Percentiles rank a stretch among this genome's conserved stretches.
phyloP scores from a whole-genome alignment of 768 basidiomycete genomes.

The Cyclocybe aegerita region DNA sequence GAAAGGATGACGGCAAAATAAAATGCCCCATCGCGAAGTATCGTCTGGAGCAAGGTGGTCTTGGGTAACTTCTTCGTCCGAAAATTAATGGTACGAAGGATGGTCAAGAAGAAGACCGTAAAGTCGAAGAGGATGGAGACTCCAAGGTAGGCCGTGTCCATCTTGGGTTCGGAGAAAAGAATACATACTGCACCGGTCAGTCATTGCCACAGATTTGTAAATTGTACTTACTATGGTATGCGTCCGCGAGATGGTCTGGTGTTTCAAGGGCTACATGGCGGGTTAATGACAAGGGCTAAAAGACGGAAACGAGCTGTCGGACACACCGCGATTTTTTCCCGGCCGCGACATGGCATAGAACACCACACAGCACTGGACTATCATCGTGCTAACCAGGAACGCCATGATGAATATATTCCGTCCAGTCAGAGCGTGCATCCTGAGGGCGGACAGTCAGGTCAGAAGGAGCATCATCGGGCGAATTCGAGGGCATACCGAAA shows the following conservation, averaged over 20 bases:
- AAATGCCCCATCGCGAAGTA: conserved; percentile 23
- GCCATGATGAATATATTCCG: conserved; percentile 9
- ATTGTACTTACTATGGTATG: conserved; percentile 12
- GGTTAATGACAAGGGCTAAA: background rate
- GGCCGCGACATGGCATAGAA: conserved; percentile 26
- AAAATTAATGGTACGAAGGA: conserved; percentile 15
- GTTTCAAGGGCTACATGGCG: conserved; percentile 6
- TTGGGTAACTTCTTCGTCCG: conserved; percentile 1
- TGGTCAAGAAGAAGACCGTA: conserved; percentile 22
- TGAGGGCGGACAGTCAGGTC: conserved; percentile 1
- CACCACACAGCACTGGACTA: conserved; percentile 22
- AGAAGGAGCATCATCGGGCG: background rate
- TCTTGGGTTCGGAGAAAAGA: conserved; percentile 14
- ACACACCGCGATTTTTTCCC: conserved; percentile 21
- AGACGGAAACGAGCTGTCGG: background rate
- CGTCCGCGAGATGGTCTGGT: conserved; percentile 7
- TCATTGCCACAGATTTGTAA: background rate
- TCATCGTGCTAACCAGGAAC: conserved; percentile 17
- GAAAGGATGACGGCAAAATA: conserved; percentile 27
- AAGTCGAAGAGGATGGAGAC: conserved; percentile 24
- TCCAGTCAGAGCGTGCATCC: conserved; percentile 21
- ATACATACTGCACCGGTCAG: conserved; percentile 9
- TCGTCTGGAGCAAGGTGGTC: conserved; percentile 17
- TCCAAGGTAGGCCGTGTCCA: conserved; percentile 25
- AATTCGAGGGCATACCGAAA: conserved; percentile 17